Base-by-base conservation (phyloP, 192 early-diverging fungal species). In the Umbelopsis vinacea region DNA sequence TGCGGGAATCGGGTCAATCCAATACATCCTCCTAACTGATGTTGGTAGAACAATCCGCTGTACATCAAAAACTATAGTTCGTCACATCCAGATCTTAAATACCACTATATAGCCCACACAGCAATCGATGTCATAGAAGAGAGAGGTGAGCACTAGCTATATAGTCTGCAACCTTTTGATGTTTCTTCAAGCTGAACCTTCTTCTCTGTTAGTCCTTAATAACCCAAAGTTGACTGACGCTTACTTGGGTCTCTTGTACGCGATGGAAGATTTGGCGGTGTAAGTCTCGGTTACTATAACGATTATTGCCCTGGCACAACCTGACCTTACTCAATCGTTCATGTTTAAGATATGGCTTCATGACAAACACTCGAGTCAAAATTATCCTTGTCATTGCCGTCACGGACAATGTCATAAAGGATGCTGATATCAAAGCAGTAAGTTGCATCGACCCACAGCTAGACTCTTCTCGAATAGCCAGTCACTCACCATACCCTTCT, bases 101-200 rank as follows among this genome's bases (percentile, higher is more conserved):
- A 91, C 79, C 93, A 95, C 82, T 96, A 94, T 73, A 78, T 96
- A 76, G 93, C 92, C n/a, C 93, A 96, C 71, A 96, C 95, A 2
- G 92, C 95, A 0, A 89, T 89, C 75, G 96, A 97, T 80, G 85
- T 96, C 6, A 92, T 97, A 74, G 96, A 96, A 68, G 93, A 95
- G 81, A 77, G 91, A 84, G 88, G 92, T 90, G 52, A 52, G 6
- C 15, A 71, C 29, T 54, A 46, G 3, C 8, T 9, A 12, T 29
- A 14, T 9, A 24, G 8, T 57, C 37, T 14, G 0, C 3, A 29
- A 29, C 29, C 29, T 37, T 37, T 63, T 26, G 14, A 33, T 29
- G 2, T 63, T 37, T n/a, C 17, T 63, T 63, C 4, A 17, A 2
- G n/a, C 7, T 35, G 12, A 12, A 54, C 46, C 46, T 24, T 14